Evolutionary conservation across 805 yeast genomes (phyloP), one percentile per base, ranked within the genome.

Genomic region (Wilhelminamyces savonicus): DNA sequence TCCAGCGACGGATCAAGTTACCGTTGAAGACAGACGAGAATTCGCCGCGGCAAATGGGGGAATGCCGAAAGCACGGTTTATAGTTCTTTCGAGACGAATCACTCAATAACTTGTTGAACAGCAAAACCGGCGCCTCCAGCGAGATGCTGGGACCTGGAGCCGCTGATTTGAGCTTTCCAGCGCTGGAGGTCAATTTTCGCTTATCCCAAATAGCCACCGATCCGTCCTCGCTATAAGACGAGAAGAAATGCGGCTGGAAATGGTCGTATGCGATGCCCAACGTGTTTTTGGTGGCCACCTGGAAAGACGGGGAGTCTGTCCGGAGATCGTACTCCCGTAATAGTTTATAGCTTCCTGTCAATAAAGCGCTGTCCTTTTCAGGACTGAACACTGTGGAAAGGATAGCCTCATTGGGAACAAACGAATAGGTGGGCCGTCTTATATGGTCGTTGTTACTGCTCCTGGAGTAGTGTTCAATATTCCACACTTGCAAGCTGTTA

Each of bases 151-250:
- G 30, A 3, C 38, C 27, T 13, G 40, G 22, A 9, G 36, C 26
- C 10, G 44, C 19, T 11, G 26, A 31, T 23, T 41, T 46, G 11
- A 26, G 29, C 24, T 33, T 35, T 10, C 41, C 24, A 22, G 35
- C 44, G 43, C 44, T 52, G 14, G 53, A 44, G 0, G 65, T 52
- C 26, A 83, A 50, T 40, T 71, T 78, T 40, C 94, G 62, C 39
- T 85, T 66, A 50, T 83, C 94, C 84, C 88, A 88, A 6, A 88
- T 65, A 0, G 90, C 79, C 28, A 87, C 57, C 0, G 92, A 74
- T 2, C 95, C 95, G 46, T 83, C 90, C 43, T 87, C 95, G 29
- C 84, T 75, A 39, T 74, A 74, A 0, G 94, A 78, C 12, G 85
- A 75, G 52, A 88, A 84, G 37, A 73, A 66, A 52, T 74, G 69